These are phyloP conservation scores for Maudiozyma saulgeensis DNA, from an alignment of 805 yeast species.

Conservation along the genomic window DNA sequence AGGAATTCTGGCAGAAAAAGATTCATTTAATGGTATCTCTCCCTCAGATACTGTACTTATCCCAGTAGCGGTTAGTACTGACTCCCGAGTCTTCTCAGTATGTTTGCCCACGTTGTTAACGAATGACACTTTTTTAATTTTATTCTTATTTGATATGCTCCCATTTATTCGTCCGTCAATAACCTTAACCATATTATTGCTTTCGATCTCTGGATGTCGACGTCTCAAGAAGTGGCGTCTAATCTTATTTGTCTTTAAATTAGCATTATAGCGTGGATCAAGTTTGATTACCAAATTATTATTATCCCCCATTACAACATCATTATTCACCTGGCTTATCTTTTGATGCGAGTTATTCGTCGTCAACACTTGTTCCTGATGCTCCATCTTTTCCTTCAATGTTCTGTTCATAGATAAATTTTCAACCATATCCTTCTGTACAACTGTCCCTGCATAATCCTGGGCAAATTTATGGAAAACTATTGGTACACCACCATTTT, in stretches of 20 bases:
- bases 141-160: not conserved
- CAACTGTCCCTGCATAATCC: not conserved
- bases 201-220: too few species aligned
- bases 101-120: not conserved
- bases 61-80: not conserved
- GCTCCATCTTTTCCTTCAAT: too few species aligned
- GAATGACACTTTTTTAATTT: slow-evolving; percentile 4
- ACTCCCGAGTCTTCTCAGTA: not conserved
- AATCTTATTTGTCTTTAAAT: not conserved
- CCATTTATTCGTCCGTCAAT: not conserved
- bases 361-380: too few species aligned
- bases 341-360: not conserved
- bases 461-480: slow-evolving; percentile 3
- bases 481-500: not conserved
- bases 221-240: too few species aligned
- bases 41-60: not conserved
- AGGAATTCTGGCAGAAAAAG: not conserved
- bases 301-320: not conserved
- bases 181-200: too few species aligned
- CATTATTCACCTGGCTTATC: not conserved
- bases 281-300: slow-evolving; percentile 1
- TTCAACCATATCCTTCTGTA: not conserved
- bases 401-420: not conserved
- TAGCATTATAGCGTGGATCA: slow-evolving; percentile 2
- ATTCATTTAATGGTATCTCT: not conserved